Conservation (phyloP, 495 filamentous ascomycete genomes). For the Penicillium cinerascens region DNA sequence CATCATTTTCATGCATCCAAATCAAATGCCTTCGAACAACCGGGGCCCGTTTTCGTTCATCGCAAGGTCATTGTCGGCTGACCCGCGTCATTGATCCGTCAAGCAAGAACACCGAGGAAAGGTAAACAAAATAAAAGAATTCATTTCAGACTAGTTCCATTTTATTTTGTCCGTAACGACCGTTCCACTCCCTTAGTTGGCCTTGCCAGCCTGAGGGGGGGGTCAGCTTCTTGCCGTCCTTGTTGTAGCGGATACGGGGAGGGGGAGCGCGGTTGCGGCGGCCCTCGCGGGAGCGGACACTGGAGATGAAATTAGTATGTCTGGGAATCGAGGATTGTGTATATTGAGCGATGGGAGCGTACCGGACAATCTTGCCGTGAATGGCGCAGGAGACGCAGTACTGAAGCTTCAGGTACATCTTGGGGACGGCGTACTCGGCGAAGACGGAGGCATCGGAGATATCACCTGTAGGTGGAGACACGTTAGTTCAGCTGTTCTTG, state of each 20-base stretch:
- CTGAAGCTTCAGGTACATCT: slow-evolving; percentile 99
- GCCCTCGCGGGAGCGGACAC: slow-evolving; percentile 95
- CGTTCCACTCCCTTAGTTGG: slow-evolving; percentile 48
- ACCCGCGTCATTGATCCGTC: slow-evolving; percentile 13
- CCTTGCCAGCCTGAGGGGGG: slow-evolving; percentile 79
- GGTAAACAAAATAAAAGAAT: slow-evolving; percentile 35
- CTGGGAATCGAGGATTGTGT: slow-evolving; percentile 6
- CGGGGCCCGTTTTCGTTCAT: slow-evolving; percentile 14
- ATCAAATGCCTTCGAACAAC: slow-evolving; percentile 9
- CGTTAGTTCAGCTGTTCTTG: slow-evolving; percentile 6
- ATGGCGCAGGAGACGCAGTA: slow-evolving; percentile 99
- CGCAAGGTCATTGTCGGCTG: slow-evolving; percentile 15
- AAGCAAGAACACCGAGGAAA: slow-evolving; percentile 28
- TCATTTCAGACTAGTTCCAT: slow-evolving; percentile 39
- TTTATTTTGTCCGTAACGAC: slow-evolving; percentile 33
- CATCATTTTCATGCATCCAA: background rate
- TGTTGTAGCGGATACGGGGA: slow-evolving; percentile 97
- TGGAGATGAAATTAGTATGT: slow-evolving; percentile 30
- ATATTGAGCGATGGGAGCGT: slow-evolving; percentile 37
- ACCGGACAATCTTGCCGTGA: slow-evolving; percentile 99
- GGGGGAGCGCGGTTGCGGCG: slow-evolving; percentile 98
- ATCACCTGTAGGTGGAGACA: slow-evolving; percentile 66
- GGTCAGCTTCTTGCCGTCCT: slow-evolving; percentile 99
- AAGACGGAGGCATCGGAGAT: slow-evolving; percentile 99
- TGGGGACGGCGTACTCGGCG: slow-evolving; percentile 97